These are phyloP conservation scores for Boletus barrowsii DNA, from an alignment of 768 basidiomycete genomes.

Conservation along the genomic window DNA sequence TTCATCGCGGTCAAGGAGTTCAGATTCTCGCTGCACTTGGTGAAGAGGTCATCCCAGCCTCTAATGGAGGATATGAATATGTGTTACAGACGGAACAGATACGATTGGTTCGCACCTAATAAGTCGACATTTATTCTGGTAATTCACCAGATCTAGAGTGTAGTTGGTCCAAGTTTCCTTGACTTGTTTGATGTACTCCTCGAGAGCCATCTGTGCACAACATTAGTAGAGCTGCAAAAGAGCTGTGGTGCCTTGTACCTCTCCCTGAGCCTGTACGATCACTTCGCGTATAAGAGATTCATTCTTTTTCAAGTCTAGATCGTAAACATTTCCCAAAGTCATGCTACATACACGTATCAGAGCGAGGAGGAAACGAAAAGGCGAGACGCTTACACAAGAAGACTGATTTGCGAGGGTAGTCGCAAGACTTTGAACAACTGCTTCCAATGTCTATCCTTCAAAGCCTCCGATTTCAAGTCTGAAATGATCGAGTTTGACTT, in stretches of 20 bases:
- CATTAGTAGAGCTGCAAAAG: conserved; percentile 7
- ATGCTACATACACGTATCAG: conserved; percentile 50
- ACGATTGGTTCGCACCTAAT: conserved; percentile 55
- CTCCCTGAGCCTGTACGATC: conserved; percentile 95
- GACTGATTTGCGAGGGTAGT: conserved; percentile 69
- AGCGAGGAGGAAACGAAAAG: conserved; percentile 9
- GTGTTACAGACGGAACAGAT: background rate
- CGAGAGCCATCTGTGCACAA: conserved; percentile 77
- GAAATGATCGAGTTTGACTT: conserved; percentile 89
- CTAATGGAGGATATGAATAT: conserved; percentile 37
- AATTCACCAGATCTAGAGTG: conserved; percentile 93
- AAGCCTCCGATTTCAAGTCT: conserved; percentile 93
- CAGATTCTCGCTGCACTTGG: conserved; percentile 94
- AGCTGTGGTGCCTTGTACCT: conserved; percentile 46
- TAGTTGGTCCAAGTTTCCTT: conserved; percentile 97
- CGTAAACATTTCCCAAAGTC: conserved; percentile 96
- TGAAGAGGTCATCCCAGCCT: conserved; percentile 97
- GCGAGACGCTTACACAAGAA: conserved; percentile 56
- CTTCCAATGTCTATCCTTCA: conserved; percentile 98
- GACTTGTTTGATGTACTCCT: conserved; percentile 94
- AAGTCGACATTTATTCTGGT: conserved; percentile 97
- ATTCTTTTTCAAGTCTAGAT: conserved; percentile 92
- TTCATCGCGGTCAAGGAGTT: conserved; percentile 98
- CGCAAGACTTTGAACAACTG: conserved; percentile 89
- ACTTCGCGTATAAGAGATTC: conserved; percentile 90